Evolutionary conservation across 805 yeast genomes (phyloP).

Genomic region (Wickerhamomyces queroliae): DNA sequence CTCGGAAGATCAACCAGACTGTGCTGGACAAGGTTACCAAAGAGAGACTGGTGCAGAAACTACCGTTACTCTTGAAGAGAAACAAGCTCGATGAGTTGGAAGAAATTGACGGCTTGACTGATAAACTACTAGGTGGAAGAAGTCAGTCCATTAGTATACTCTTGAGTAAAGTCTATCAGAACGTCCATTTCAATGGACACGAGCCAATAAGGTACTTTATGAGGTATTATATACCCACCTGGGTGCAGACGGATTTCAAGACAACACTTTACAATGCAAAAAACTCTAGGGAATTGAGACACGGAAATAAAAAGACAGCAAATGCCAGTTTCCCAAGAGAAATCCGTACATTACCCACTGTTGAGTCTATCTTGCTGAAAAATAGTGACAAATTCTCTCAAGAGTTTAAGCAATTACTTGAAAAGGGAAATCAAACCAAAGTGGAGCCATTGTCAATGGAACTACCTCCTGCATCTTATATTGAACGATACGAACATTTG

Average conservation of each 20-base stretch:
- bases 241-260: not conserved
- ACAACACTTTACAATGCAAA: not conserved
- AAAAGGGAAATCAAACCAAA: not conserved
- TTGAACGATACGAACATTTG: conserved; percentile 4
- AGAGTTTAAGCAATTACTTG: not conserved
- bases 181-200: not conserved
- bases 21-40: not conserved
- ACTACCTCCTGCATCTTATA: not conserved
- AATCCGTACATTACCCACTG: not conserved
- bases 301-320: not conserved
- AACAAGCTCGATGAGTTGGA: not conserved
- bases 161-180: not conserved
- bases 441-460: not conserved
- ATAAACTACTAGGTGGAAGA: not conserved
- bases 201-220: not conserved
- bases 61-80: not conserved
- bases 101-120: not conserved
- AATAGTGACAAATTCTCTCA: not conserved
- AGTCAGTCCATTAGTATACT: not conserved
- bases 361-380: not conserved
- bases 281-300: not conserved
- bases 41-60: not conserved
- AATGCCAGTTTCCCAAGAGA: not conserved
- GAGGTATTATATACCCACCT: not conserved
- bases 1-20: no score